These are phyloP conservation scores for Amauroascus niger DNA, from an alignment of 2,329 filamentous ascomycete genomes.

Conservation along the genomic window DNA sequence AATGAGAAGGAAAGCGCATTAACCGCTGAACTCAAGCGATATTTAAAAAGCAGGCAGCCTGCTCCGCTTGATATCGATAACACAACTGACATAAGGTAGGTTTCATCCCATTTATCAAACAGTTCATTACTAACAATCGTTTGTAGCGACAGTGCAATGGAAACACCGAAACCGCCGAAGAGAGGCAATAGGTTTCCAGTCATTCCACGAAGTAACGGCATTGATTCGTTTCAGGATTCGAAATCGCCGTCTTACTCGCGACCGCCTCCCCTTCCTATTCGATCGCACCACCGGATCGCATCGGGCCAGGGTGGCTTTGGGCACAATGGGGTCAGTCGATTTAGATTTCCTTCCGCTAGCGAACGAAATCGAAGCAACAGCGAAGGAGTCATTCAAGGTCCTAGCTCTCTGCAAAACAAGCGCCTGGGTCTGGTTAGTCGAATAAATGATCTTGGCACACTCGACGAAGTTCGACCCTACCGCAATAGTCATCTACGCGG, in stretches of 20 bases:
- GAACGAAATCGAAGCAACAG: slow-evolving; percentile 52
- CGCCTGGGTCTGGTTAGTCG: slow-evolving; percentile 52
- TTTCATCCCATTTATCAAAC: neutral
- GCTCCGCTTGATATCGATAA: slow-evolving; percentile 35
- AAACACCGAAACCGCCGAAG: slow-evolving; percentile 64
- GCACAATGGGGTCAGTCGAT: slow-evolving; percentile 50
- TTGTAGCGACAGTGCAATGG: slow-evolving; percentile 58
- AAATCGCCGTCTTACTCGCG: slow-evolving; percentile 58
- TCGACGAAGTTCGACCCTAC: slow-evolving; percentile 45
- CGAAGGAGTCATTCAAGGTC: slow-evolving; percentile 47
- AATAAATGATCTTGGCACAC: slow-evolving; percentile 46
- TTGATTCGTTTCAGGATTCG: slow-evolving; percentile 54
- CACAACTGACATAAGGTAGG: slow-evolving; percentile 36
- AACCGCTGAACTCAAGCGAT: slow-evolving; percentile 52
- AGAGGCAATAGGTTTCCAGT: slow-evolving; percentile 51
- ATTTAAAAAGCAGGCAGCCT: slow-evolving; percentile 42
- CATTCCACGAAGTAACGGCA: slow-evolving; percentile 50
- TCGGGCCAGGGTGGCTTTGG: slow-evolving; percentile 32
- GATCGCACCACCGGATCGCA: slow-evolving; percentile 63
- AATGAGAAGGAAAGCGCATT: slow-evolving; percentile 52
- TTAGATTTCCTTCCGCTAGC: slow-evolving; percentile 47
- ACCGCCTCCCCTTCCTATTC: slow-evolving; percentile 66
- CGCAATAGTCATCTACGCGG: slow-evolving; percentile 48
- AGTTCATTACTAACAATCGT: neutral
- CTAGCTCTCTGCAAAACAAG: slow-evolving; percentile 42